Percentiles rank a stretch among this genome's conserved stretches.
Evolutionary conservation across 768 basidiomycete genomes (phyloP).

Genomic region (Kwoniella dendrophila): DNA sequence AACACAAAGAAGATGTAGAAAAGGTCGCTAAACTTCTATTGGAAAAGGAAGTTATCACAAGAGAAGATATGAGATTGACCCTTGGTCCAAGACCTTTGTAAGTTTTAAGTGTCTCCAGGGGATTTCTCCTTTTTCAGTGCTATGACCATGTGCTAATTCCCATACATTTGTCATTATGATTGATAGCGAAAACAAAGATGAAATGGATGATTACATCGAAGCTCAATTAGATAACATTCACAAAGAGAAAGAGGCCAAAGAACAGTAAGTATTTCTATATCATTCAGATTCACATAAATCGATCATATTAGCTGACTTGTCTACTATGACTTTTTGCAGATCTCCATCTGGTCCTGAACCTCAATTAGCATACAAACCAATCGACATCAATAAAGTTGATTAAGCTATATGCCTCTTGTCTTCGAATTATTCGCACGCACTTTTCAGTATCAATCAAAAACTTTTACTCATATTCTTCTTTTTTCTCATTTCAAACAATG

Average conservation of each 20-base stretch:
- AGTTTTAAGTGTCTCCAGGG: constrained; percentile 25
- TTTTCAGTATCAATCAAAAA: neutral
- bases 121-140: constrained; percentile 63
- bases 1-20: constrained; percentile 84
- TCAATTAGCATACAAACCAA: constrained; percentile 18
- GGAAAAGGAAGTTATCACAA: constrained; percentile 93
- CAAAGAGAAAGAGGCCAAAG: constrained; percentile 32
- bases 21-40: constrained; percentile 86
- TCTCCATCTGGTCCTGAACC: constrained; percentile 13
- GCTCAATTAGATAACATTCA: constrained; percentile 46
- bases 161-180: constrained; percentile 77
- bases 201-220: constrained; percentile 98
- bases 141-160: constrained; percentile 77
- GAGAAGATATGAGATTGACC: constrained; percentile 62
- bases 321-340: neutral
- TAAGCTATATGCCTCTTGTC: neutral
- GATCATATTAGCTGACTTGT: neutral
- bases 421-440: too few species aligned
- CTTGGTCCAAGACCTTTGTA: constrained; percentile 46
- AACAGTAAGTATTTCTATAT: constrained; percentile 12
- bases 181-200: constrained; percentile 69
- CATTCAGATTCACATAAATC: too few species aligned
- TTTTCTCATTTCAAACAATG: too few species aligned
- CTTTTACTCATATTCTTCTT: too few species aligned
- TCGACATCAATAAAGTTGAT: constrained; percentile 21